phyloP scores from a whole-genome alignment of 306 rosid genomes.

The Fagus sylvatica region DNA sequence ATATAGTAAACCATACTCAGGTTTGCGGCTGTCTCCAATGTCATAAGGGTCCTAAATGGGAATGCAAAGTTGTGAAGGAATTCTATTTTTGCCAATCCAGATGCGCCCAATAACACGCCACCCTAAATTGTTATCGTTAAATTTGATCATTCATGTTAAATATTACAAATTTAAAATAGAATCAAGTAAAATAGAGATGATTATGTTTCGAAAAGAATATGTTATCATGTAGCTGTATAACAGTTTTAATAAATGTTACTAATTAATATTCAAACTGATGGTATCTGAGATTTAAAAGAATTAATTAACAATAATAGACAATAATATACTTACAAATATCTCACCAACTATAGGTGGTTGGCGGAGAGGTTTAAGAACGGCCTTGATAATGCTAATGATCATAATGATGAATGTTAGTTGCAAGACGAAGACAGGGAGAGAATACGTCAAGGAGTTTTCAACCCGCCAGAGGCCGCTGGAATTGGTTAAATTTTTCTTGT shows the following conservation, averaged over 20 bases:
- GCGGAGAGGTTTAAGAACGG: slow-evolving; percentile 25
- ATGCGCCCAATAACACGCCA: slow-evolving; percentile 38
- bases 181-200: too few relatives aligned
- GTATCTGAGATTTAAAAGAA: too few relatives aligned
- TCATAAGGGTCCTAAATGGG: slow-evolving; percentile 16
- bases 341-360: slow-evolving; percentile 41
- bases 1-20: slow-evolving; percentile 39
- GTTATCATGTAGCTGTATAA: too few relatives aligned
- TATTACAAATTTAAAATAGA: too few relatives aligned
- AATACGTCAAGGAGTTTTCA: slow-evolving; percentile 13
- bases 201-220: too few relatives aligned
- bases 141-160: too few relatives aligned
- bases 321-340: slow-evolving; percentile 31
- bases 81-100: neutral
- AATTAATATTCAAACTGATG: neutral
- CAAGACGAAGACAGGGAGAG: slow-evolving; percentile 19
- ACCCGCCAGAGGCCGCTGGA: slow-evolving; percentile 30
- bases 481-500: slow-evolving; percentile 9
- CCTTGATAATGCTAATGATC: slow-evolving; percentile 21
- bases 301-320: neutral
- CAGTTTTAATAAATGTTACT: neutral
- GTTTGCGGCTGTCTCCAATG: slow-evolving; percentile 30
- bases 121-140: slow-evolving; percentile 19
- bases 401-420: slow-evolving; percentile 29
- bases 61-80: neutral